These are phyloP conservation scores for Prillingera fragicola DNA, from an alignment of 1,284 basidiomycete species.

Conservation along the genomic window DNA sequence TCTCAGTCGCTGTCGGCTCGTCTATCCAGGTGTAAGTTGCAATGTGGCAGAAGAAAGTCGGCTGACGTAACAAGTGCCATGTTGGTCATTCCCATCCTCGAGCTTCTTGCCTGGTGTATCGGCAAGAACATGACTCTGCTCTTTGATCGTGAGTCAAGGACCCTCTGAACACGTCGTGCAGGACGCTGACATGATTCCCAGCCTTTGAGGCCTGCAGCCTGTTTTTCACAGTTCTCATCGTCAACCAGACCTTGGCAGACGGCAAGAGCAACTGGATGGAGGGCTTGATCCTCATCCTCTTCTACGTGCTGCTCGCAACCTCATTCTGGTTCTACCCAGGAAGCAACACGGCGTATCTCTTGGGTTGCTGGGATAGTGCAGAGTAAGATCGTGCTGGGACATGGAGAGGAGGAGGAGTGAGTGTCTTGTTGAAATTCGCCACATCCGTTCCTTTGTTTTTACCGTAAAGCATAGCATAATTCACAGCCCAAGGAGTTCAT, in stretches of 20 bases:
- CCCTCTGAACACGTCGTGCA: not conserved
- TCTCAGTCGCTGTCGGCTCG: constrained; percentile 81
- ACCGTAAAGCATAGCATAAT: too few relatives aligned
- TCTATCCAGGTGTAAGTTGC: constrained; percentile 95
- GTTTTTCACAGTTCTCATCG: constrained; percentile 66
- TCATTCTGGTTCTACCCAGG: constrained; percentile 48
- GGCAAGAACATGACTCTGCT: constrained; percentile 51
- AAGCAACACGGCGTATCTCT: too few relatives aligned
- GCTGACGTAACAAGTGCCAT: too few relatives aligned
- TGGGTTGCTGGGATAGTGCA: too few relatives aligned
- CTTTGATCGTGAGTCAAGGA: constrained; percentile 39
- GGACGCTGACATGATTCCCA: constrained; percentile 21
- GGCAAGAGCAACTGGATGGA: constrained; percentile 51
- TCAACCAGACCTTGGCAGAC: constrained; percentile 73
- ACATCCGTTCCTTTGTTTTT: too few relatives aligned
- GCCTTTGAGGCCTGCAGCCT: constrained; percentile 50
- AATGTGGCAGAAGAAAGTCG: too few relatives aligned
- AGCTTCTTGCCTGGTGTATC: constrained; percentile 52
- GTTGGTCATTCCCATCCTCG: constrained; percentile 72
- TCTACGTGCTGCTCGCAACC: constrained; percentile 48
- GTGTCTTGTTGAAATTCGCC: too few relatives aligned
- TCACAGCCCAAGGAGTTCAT: too few relatives aligned
- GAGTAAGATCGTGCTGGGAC: too few relatives aligned
- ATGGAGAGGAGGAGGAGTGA: too few relatives aligned
- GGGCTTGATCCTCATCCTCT: constrained; percentile 55